phyloP scores from a whole-genome alignment of 192 early-diverging fungal genomes.

The Coemansia sp. region DNA sequence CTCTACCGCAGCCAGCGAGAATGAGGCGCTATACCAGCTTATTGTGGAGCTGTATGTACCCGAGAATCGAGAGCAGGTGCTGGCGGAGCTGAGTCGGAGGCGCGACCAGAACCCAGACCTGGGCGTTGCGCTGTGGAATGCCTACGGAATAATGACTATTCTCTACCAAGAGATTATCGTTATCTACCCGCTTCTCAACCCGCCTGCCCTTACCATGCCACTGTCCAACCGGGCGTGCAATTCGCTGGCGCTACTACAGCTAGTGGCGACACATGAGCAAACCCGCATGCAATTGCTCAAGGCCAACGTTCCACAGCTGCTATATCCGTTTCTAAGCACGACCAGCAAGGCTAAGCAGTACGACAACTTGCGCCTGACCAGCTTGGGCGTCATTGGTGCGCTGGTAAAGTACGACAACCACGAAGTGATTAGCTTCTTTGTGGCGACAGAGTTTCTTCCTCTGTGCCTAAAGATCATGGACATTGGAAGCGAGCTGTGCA shows the following conservation, averaged over 20 bases:
- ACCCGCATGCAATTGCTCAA: constrained; percentile 64
- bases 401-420: constrained; percentile 97
- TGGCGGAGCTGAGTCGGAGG: constrained; percentile 90
- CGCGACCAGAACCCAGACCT: constrained; percentile 93
- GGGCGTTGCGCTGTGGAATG: constrained; percentile 96
- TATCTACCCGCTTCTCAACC: constrained; percentile 88
- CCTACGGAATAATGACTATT: constrained; percentile 92
- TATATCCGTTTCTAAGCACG: constrained; percentile 98
- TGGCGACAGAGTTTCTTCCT: constrained; percentile 96
- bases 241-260: constrained; percentile 90
- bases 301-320: constrained; percentile 92
- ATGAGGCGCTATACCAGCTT: constrained; percentile 77
- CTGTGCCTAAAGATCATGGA: constrained; percentile 99
- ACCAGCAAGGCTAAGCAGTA: constrained; percentile 91
- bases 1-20: constrained; percentile 49
- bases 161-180: constrained; percentile 93
- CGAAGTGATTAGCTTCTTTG: constrained; percentile 91
- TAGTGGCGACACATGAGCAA: constrained; percentile 91
- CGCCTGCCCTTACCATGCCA: constrained; percentile 79
- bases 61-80: constrained; percentile 75
- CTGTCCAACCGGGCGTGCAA: constrained; percentile 95
- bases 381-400: constrained; percentile 92
- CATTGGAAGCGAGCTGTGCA: constrained; percentile 91
- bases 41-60: constrained; percentile 83
- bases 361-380: constrained; percentile 92